Conservation (phyloP, 805 yeast genomes). For the Kuraishia hungarica region DNA sequence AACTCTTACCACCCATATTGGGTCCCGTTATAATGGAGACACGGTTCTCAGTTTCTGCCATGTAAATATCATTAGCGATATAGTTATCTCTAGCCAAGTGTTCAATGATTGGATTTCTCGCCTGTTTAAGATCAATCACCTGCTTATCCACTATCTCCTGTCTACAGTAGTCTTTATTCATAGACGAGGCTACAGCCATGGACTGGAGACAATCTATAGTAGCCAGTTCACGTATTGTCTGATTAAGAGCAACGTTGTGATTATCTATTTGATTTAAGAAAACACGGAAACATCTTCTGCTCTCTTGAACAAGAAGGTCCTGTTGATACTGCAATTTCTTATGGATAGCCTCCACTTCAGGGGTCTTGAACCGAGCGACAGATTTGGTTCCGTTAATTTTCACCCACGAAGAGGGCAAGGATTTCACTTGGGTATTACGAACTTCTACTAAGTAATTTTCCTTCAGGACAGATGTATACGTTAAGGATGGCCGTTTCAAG, state of each 20-base stretch:
- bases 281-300: slow-evolving; percentile 36
- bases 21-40: slow-evolving; percentile 74
- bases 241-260: slow-evolving; percentile 28
- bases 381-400: slow-evolving; percentile 62
- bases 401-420: slow-evolving; percentile 69
- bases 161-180: slow-evolving; percentile 32
- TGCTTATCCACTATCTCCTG: slow-evolving; percentile 44
- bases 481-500: slow-evolving; percentile 48
- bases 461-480: slow-evolving; percentile 47
- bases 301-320: slow-evolving; percentile 38
- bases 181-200: slow-evolving; percentile 48
- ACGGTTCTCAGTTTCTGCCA: slow-evolving; percentile 38
- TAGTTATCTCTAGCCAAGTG: slow-evolving; percentile 25
- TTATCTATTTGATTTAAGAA: slow-evolving; percentile 32
- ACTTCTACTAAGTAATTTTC: slow-evolving; percentile 76
- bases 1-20: slow-evolving; percentile 83
- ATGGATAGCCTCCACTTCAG: slow-evolving; percentile 41
- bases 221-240: slow-evolving; percentile 39
- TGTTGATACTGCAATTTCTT: slow-evolving; percentile 51
- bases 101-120: slow-evolving; percentile 34
- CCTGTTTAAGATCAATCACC: slow-evolving; percentile 39
- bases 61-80: slow-evolving; percentile 58
- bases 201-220: slow-evolving; percentile 61
- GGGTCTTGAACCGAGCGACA: slow-evolving; percentile 68
- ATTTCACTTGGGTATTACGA: slow-evolving; percentile 43